Base-by-base conservation (phyloP, 306 rosid genomes). In the Lathyrus tuberosus region DNA sequence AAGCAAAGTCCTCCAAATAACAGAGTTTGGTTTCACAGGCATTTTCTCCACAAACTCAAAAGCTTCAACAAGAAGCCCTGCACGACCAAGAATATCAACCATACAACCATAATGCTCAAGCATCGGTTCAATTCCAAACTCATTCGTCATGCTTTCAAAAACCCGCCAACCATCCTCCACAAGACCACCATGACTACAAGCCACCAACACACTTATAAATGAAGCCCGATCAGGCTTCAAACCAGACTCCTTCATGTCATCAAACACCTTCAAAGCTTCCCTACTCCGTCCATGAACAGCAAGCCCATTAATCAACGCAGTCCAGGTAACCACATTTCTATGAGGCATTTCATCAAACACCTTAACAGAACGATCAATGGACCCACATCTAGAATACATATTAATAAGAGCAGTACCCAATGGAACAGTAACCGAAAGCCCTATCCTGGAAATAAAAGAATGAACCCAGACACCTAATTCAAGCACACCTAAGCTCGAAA, bases 41-140 rank as follows among this genome's bases (percentile, higher is more conserved):
- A 87, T 87, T 42, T 73, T 73, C 58, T 83, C 73, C 57, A 87
- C 86, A 76, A 84, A 84, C 28, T 83, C 65, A 3, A 82, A 87
- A 37, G 92, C 92, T 57, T 85, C 86, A 67, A 33, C 72, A 15
- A 87, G 49, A 65, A 67, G 26, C 18, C 92, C 87, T 0, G 89
- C 82, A 44, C 89, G 89, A 14, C 92, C 89, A 37, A 84, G 82
- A 66, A 87, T 72, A 62, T 85, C 92, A 73, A 76, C 89, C 84
- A 87, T 78, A 65, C 89, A 87, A 70, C 92, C 89, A 80, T 82
- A 87, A 72, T 87, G 89, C 76, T 85, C 87, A 51, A 85, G 75
- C 68, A 41, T 51, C 0, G 89, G 92, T 10, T 80, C 79, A 70
- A 80, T 47, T 17, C 66, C 30, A 43, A 78, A 71, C 63, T 62